Evolutionary conservation across 768 basidiomycete species (phyloP), one percentile per base, ranked within the genome.

Genomic region (Lyophyllum atratum): DNA sequence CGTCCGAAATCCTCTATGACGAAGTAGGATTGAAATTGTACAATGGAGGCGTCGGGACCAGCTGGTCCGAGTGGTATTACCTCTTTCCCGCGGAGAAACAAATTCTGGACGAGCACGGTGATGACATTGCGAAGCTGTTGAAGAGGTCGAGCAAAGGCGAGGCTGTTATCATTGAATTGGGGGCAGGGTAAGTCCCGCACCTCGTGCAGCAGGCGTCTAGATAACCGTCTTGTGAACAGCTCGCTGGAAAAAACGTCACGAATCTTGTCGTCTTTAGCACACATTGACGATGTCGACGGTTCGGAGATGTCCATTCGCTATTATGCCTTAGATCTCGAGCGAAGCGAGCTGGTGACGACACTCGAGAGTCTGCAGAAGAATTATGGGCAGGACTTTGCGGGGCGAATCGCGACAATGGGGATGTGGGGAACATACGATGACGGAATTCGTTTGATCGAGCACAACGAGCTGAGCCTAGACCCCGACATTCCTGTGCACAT

Each of bases 31-130:
- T 58, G 21, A 58, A 39, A 24, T 33, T 58, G 6, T 58, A 52
- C 37, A 52, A 52, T 29, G 56, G 53, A 4, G 26, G 28, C 5
- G 19, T 53, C 8, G 34, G 34, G 17, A 44, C 22, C 4, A 37
- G 25, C 43, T 58, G 56, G 56, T 46, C 56, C 8, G 50, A 58
- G 26, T 52, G 56, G 51, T 58, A 58, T 34, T 58, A 58, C 28
- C 56, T 43, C 4, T 26, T 39, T 12, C 7, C 28, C 17, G 56
- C 56, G 17, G 56, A 57, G 28, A 57, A 37, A 19, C 29, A 52
- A 39, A 57, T 57, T 19, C 21, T 57, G 21, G 17, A 51, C 28
- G 24, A 21, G 15, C 28, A 57, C 33, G 50, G 56, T 12, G 2
- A 43, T 14, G 56, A 52, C 6, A 52, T 57, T 44, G 56, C 56